phyloP scores from a whole-genome alignment of 1,139 yeast species.

The Debaryomyces robertsiae region DNA sequence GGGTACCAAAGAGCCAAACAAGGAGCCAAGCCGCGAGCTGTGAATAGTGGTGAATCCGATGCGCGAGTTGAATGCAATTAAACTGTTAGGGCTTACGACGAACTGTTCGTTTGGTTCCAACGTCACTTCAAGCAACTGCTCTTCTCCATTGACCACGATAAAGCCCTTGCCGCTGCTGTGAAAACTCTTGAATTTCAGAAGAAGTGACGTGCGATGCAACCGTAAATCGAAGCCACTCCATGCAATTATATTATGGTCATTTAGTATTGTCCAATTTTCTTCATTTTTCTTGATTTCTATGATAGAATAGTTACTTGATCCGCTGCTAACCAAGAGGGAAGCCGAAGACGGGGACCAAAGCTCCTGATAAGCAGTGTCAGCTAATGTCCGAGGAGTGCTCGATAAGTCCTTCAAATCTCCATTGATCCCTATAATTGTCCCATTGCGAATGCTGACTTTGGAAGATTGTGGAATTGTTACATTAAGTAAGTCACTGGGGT shows the following conservation, averaged over 20 bases:
- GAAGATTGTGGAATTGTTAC: constrained; percentile 40
- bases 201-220: constrained; percentile 20
- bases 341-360: constrained; percentile 26
- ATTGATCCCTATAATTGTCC: constrained; percentile 37
- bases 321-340: constrained; percentile 35
- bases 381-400: constrained; percentile 18
- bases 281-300: constrained; percentile 22
- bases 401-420: constrained; percentile 31
- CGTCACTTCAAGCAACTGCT: constrained; percentile 34
- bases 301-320: constrained; percentile 26
- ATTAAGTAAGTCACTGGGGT: constrained; percentile 33
- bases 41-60: constrained; percentile 2
- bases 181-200: constrained; percentile 25
- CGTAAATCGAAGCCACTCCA: constrained; percentile 47
- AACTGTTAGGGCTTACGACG: constrained; percentile 34
- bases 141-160: constrained; percentile 38
- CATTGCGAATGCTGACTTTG: constrained; percentile 32
- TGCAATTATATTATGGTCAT: constrained; percentile 38
- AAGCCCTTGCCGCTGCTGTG: constrained; percentile 38
- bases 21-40: background rate
- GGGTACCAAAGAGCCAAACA: background rate
- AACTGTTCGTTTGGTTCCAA: constrained; percentile 35
- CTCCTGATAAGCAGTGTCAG: constrained; percentile 28
- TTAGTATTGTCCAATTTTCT: constrained; percentile 39
- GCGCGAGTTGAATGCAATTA: constrained; percentile 32